A percentile compares a stretch with the other conserved stretches of the same genome.
These are phyloP conservation scores for Botryotinia globosa DNA, from an alignment of 2,329 filamentous ascomycete genomes.

Conservation along the genomic window DNA sequence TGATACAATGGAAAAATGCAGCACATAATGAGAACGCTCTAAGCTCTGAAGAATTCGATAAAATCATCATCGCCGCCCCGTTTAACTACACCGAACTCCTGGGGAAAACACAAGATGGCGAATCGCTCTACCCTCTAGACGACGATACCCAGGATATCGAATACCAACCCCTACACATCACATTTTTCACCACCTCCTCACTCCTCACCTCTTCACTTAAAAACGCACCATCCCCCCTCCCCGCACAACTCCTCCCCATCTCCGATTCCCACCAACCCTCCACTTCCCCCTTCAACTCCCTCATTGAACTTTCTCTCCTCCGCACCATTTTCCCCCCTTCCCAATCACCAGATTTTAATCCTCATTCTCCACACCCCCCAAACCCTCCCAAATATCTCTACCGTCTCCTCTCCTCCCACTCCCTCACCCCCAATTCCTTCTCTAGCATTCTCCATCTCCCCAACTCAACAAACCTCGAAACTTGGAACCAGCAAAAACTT, in stretches of 20 bases:
- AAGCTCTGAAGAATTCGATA: not conserved
- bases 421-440: not conserved
- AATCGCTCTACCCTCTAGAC: not conserved
- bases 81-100: not conserved
- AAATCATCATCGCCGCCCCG: not conserved
- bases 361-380: no score
- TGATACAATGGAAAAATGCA: not conserved
- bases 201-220: not conserved
- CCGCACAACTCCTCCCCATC: constrained; percentile 1
- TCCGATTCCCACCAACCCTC: not conserved
- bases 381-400: not conserved
- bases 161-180: not conserved
- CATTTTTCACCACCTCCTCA: not conserved
- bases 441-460: not conserved
- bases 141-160: not conserved
- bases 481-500: not conserved
- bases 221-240: not conserved
- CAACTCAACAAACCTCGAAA: not conserved
- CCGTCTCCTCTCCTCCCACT: not conserved
- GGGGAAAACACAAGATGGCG: not conserved
- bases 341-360: not conserved
- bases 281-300: not conserved
- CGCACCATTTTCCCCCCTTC: not conserved
- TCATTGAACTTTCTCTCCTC: constrained; percentile 7
- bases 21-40: no score